Evolutionary conservation across 169 alveolate genomes (phyloP).

Genomic region (Plasmodium vinckei): DNA sequence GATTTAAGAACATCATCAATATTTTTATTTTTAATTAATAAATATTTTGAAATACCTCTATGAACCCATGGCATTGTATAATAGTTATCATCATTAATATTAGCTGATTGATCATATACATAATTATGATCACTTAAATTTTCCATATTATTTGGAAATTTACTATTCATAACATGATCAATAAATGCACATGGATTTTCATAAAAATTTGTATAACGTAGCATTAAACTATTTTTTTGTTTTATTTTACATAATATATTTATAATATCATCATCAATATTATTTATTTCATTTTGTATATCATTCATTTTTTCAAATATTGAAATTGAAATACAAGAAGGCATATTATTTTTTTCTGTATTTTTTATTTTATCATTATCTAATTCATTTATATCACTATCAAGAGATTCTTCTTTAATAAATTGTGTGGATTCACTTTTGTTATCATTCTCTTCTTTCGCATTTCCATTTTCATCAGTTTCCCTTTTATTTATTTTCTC

Average conservation of each 20-base stretch:
- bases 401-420: not conserved
- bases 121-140: slow-evolving; percentile 36
- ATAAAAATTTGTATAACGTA: slow-evolving; percentile 66
- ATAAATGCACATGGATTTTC: slow-evolving; percentile 76
- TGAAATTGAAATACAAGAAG: slow-evolving; percentile 24
- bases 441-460: slow-evolving; percentile 2
- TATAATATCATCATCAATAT: slow-evolving; percentile 57
- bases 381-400: not conserved
- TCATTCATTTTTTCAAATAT: slow-evolving; percentile 68
- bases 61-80: slow-evolving; percentile 76
- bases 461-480: not conserved
- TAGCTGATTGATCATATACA: slow-evolving; percentile 73
- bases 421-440: not conserved
- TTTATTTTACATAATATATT: slow-evolving; percentile 58
- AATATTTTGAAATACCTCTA: slow-evolving; percentile 71
- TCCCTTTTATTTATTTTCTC: not conserved
- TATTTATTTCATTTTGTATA: slow-evolving; percentile 60
- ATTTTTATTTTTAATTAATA: slow-evolving; percentile 59
- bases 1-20: slow-evolving; percentile 73
- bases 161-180: slow-evolving; percentile 75
- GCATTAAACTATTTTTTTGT: slow-evolving; percentile 63
- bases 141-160: slow-evolving; percentile 48
- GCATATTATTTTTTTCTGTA: slow-evolving; percentile 8
- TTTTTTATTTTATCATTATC: not conserved
- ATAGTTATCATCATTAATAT: slow-evolving; percentile 72